Evolutionary conservation across 1,284 basidiomycete genomes (phyloP), one percentile per base, ranked within the genome.

Genomic region (Leccinum ponderosum): DNA sequence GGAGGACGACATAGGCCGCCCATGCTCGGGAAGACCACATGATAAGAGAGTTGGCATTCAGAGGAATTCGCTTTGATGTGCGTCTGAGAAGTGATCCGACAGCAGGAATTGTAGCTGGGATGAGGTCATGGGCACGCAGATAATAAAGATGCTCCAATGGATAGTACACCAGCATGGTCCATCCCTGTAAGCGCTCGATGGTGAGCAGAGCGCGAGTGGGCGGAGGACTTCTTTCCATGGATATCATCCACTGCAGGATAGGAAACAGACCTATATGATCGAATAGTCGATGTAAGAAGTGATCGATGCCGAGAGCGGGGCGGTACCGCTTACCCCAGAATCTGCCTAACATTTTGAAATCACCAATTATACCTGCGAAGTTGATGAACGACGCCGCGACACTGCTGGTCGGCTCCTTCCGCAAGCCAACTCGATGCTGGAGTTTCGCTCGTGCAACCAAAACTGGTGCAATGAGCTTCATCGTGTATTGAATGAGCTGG

Each of bases 141-240:
- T 91, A 94, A 68, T 83, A 89, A 33, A 90, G 73, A 68, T 94
- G 90, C 69, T 94, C 91, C 56, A 94, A 80, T 1, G 91, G 91
- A 69, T 90, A 94, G 77, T 90, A 94, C 1, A 79, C 82, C 17
- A 94, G 77, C 91, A 94, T 93, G 1, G 89, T 85, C 87, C 90
- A 91, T 17, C 87, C 91, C 72, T 94, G 92, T 8, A 93, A 77
- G 27, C 90, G 86, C 69, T 94, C 90, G 54, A 94, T 90, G 8
- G 84, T 90, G 57, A 87, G 84, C 22, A 91, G 80, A 48, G 80
- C 80, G 8, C 86, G 81, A 3, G 91, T 91, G 2, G 87, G 85
- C 14, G 87, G 86, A 3, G 85, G 86, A 55, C 75, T 83, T 35
- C 86, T 84, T 71, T 93, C 91, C 63, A 93, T 73, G 1, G 85